phyloP scores from a whole-genome alignment of 2,329 filamentous ascomycete species.

The Hortaea werneckii region DNA sequence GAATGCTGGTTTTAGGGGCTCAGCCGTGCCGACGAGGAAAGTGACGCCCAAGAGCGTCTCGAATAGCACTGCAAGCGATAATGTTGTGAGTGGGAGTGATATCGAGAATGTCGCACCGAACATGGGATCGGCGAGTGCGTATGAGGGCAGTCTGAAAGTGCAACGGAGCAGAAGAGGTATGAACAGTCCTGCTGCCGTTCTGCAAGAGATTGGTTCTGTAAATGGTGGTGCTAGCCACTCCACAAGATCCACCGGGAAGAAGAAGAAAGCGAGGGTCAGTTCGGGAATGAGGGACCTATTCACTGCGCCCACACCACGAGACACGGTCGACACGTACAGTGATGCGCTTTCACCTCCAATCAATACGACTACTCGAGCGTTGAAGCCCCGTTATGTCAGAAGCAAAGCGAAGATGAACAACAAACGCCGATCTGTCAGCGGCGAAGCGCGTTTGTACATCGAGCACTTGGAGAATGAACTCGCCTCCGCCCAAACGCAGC shows the following conservation, averaged over 20 bases:
- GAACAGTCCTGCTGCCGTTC: constrained; percentile 2
- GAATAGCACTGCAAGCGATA: constrained; percentile 9
- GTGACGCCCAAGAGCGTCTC: constrained; percentile 22
- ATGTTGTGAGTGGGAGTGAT: constrained; percentile 1
- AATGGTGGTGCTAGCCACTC: constrained; percentile 4
- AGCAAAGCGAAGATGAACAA: constrained; percentile 14
- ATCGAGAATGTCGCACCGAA: constrained; percentile 11
- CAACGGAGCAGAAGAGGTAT: constrained; percentile 4
- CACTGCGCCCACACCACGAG: constrained; percentile 7
- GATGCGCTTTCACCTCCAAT: constrained; percentile 8
- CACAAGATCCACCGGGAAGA: constrained; percentile 1
- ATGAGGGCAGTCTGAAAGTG: constrained; percentile 8
- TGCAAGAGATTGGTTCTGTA: constrained; percentile 22
- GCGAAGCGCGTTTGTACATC: constrained; percentile 37
- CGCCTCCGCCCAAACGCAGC: constrained; percentile 29
- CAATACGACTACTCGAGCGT: constrained; percentile 5
- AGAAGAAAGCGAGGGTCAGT: constrained; percentile 7
- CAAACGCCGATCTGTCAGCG: constrained; percentile 26
- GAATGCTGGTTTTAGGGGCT: constrained; percentile 26
- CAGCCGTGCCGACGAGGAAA: constrained; percentile 19
- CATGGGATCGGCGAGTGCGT: constrained; percentile 2
- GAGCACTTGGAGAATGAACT: constrained; percentile 40
- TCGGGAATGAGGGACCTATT: constrained; percentile 8
- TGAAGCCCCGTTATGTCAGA: constrained; percentile 10
- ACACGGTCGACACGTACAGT: constrained; percentile 4